Conservation (phyloP, 352 stramenopile genomes). For the Pythium scleroteichum region DNA sequence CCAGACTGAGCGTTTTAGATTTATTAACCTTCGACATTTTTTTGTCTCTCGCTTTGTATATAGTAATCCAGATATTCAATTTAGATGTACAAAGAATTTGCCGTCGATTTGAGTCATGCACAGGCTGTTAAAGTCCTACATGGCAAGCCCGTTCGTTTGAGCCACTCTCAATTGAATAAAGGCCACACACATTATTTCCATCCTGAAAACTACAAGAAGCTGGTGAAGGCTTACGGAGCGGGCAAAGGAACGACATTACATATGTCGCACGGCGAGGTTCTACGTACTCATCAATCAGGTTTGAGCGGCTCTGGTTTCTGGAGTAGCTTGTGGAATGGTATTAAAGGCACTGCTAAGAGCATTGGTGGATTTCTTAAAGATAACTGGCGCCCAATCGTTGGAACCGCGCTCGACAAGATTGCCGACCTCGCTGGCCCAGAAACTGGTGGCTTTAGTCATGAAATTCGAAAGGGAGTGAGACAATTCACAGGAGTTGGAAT, state of each 20-base stretch:
- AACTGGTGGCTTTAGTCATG: too few species aligned
- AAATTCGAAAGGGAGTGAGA: too few species aligned
- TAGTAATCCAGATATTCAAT: constrained; percentile 26
- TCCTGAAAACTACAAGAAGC: constrained; percentile 32
- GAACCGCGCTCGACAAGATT: too few species aligned
- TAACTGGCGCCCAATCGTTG: too few species aligned
- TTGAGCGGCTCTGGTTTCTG: constrained; percentile 23
- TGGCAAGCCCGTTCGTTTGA: constrained; percentile 27
- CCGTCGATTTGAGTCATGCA: constrained; percentile 20
- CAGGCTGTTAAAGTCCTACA: constrained; percentile 27
- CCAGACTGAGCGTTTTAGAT: too few species aligned
- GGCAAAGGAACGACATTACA: constrained; percentile 24
- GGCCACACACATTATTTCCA: constrained; percentile 27
- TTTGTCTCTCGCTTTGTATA: constrained; percentile 20
- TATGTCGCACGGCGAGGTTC: constrained; percentile 25
- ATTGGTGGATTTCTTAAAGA: too few species aligned
- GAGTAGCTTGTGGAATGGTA: constrained; percentile 15
- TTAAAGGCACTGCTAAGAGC: too few species aligned
- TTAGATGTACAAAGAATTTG: constrained; percentile 27
- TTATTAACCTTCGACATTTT: constrained; percentile 20
- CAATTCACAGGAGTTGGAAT: constrained; percentile 24
- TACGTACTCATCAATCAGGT: constrained; percentile 27
- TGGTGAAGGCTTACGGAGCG: constrained; percentile 21
- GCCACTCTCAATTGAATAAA: constrained; percentile 25
- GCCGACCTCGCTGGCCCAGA: too few species aligned